Evolutionary conservation across 2,329 filamentous ascomycete genomes (phyloP).

Genomic region (Aspergillus texensis): DNA sequence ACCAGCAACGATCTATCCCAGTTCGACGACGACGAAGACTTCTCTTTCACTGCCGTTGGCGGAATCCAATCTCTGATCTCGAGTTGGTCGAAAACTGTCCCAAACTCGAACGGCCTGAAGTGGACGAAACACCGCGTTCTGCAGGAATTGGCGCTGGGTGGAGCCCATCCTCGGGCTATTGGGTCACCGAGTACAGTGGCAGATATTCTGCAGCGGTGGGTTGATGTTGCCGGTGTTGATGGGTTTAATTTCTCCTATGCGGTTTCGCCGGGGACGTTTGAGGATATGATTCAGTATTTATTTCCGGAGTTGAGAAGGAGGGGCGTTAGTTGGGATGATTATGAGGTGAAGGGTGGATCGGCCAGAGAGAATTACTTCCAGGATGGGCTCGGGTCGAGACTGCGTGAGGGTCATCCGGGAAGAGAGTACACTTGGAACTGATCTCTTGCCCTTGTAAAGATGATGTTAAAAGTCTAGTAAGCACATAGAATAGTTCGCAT

Average conservation of each 20-base stretch:
- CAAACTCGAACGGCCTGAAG: conserved; percentile 39
- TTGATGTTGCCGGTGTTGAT: conserved; percentile 26
- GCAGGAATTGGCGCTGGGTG: conserved; percentile 25
- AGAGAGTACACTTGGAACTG: conserved; percentile 5
- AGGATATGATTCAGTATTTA: conserved; percentile 28
- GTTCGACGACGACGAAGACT: conserved; percentile 49
- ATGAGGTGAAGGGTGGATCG: conserved; percentile 34
- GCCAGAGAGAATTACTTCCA: conserved; percentile 14
- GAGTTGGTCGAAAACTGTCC: conserved; percentile 45
- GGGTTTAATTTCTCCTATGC: conserved; percentile 31
- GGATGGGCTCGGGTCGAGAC: conserved; percentile 1
- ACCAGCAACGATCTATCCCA: conserved; percentile 38
- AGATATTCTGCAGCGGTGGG: conserved; percentile 31
- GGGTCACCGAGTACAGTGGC: conserved; percentile 25
- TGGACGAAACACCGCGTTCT: conserved; percentile 32
- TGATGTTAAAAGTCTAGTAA: too few species aligned
- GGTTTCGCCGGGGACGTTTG: conserved; percentile 26
- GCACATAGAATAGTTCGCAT: too few species aligned
- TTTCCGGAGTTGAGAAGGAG: conserved; percentile 27
- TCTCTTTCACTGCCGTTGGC: conserved; percentile 42
- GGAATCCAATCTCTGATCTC: conserved; percentile 47
- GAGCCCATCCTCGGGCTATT: conserved; percentile 7
- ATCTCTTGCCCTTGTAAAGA: background rate
- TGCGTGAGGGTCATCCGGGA: conserved; percentile 9
- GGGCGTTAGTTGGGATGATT: conserved; percentile 41